These are phyloP conservation scores for Poteriospumella lacustris DNA, from an alignment of 108 stramenopile species.

Conservation along the genomic window DNA sequence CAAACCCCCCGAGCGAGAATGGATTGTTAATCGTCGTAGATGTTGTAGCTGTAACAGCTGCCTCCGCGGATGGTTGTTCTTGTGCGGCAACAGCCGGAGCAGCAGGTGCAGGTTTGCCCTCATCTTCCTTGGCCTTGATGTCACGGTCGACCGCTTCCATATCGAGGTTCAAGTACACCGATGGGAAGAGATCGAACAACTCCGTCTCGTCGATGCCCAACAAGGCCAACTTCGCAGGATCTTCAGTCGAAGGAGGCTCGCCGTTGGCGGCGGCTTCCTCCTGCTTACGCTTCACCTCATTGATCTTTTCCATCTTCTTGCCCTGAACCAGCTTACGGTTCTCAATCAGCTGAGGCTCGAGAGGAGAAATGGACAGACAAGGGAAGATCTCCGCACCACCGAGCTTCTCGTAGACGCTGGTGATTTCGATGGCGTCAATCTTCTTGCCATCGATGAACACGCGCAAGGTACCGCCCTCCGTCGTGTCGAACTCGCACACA, in stretches of 20 bases:
- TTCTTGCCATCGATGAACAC: slow-evolving; percentile 1
- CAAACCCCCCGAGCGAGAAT: too few species aligned
- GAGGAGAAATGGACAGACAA: slow-evolving; percentile 21
- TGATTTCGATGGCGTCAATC: neutral
- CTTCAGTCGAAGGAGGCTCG: too few species aligned
- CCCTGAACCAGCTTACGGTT: too few species aligned
- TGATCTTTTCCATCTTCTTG: too few species aligned
- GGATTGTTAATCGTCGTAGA: too few species aligned
- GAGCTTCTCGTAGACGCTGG: slow-evolving; percentile 21
- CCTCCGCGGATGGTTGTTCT: neutral
- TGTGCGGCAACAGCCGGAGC: neutral
- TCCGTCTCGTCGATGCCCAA: too few species aligned
- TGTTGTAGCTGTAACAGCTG: too few species aligned
- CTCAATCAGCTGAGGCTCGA: slow-evolving; percentile 1
- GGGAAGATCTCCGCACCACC: slow-evolving; percentile 29
- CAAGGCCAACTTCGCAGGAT: too few species aligned
- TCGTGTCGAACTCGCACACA: slow-evolving; percentile 5
- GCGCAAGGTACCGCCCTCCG: slow-evolving; percentile 1
- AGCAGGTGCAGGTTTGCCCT: neutral
- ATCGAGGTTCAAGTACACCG: too few species aligned
- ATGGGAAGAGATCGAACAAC: too few species aligned
- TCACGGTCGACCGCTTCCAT: neutral
- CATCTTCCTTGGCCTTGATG: slow-evolving; percentile 25
- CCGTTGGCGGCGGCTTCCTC: too few species aligned
- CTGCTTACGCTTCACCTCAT: too few species aligned